A percentile compares a stretch with the other conserved stretches of the same genome.
phyloP scores from a whole-genome alignment of 2,329 filamentous ascomycete species.

The Cercospora canescens region DNA sequence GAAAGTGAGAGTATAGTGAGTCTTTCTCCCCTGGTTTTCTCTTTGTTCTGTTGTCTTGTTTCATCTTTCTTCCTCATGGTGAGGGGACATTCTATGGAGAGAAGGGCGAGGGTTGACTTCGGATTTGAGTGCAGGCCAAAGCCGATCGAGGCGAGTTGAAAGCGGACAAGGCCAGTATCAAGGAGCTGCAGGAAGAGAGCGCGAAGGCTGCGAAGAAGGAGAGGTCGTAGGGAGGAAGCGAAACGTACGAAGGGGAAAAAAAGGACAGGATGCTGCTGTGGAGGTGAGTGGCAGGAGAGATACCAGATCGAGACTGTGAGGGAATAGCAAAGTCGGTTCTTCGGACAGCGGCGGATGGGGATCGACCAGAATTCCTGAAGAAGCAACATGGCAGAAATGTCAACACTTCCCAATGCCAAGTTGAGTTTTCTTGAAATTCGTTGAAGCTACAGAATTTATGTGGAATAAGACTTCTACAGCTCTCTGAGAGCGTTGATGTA shows the following conservation, averaged over 20 bases:
- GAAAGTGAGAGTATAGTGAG: conserved; percentile 75
- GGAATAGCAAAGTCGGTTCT: no score
- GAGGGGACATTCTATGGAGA: no score
- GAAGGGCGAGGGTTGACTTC: no score
- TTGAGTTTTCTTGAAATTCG: background rate
- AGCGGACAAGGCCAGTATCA: conserved; percentile 32
- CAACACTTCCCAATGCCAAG: background rate
- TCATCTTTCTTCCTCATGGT: background rate
- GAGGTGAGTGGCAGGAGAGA: background rate
- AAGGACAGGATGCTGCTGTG: background rate
- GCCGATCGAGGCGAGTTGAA: conserved; percentile 38
- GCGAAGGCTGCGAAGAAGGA: conserved; percentile 34
- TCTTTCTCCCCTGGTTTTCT: conserved; percentile 7
- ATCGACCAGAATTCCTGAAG: no score
- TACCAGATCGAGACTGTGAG: no score
- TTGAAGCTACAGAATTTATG: background rate
- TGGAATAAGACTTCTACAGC: conserved; percentile 1
- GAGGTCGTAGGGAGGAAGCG: conserved; percentile 7
- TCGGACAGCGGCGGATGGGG: no score
- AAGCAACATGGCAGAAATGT: no score
- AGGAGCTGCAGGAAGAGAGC: conserved; percentile 37
- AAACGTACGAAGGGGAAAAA: background rate
- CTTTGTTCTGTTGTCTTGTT: no score
- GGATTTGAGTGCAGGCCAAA: conserved; percentile 31
- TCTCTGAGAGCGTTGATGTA: conserved; percentile 41